Evolutionary conservation across 768 basidiomycete genomes (phyloP).

Genomic region (Leucocoprinus birnbaumii): DNA sequence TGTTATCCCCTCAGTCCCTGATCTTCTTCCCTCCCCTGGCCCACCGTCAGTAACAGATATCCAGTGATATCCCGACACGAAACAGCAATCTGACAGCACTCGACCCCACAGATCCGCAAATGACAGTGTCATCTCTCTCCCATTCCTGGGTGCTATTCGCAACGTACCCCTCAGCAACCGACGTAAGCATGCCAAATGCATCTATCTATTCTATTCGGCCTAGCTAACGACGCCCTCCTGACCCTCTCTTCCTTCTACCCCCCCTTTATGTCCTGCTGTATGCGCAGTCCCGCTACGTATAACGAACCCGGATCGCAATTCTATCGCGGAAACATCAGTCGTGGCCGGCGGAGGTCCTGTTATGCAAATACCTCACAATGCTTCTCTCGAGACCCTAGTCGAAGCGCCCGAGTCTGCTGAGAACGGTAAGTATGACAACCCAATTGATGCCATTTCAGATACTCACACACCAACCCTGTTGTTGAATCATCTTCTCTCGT

Average conservation of each 20-base stretch:
- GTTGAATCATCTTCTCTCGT: background rate
- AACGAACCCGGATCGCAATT: constrained; percentile 35
- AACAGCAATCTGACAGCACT: constrained; percentile 15
- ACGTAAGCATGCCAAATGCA: constrained; percentile 25
- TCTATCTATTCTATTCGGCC: constrained; percentile 5
- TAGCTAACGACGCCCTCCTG: background rate
- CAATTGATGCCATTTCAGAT: background rate
- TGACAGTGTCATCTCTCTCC: constrained; percentile 48
- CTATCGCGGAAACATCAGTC: background rate
- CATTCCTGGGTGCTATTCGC: constrained; percentile 42
- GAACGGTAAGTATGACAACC: constrained; percentile 11
- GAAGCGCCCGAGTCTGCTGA: constrained; percentile 13
- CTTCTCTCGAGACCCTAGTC: constrained; percentile 5
- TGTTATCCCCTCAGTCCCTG: background rate
- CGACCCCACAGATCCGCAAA: constrained; percentile 36
- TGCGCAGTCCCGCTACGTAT: constrained; percentile 34
- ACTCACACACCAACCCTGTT: background rate
- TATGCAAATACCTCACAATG: background rate
- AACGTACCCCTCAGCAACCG: constrained; percentile 46
- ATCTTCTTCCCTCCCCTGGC: background rate
- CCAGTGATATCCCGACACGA: background rate
- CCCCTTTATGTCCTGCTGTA: background rate
- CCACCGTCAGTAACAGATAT: constrained; percentile 3
- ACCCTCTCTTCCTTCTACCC: constrained; percentile 1
- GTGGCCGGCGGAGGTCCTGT: constrained; percentile 30